Percentiles rank a stretch among this genome's conserved stretches.
phyloP scores from a whole-genome alignment of 208 protist species.

The Trichomonas gallinae region DNA sequence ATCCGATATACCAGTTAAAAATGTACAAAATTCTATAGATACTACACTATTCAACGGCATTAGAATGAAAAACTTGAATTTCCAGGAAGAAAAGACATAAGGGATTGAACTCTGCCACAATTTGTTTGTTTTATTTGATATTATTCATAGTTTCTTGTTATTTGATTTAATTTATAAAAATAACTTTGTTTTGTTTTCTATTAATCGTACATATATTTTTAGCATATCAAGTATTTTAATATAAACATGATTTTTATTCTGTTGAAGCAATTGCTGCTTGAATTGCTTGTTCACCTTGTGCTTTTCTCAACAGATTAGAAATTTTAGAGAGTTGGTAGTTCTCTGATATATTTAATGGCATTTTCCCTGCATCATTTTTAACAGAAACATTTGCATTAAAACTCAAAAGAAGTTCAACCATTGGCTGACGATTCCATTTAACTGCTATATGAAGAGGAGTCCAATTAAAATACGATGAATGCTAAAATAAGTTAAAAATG shows the following conservation, averaged over 20 bases:
- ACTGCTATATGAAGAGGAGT: constrained; percentile 15
- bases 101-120: no score
- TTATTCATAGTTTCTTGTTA: no score
- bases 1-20: background rate
- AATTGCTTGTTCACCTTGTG: constrained; percentile 24
- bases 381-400: background rate
- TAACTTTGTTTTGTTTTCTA: no score
- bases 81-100: no score
- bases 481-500: background rate
- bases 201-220: no score
- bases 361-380: background rate
- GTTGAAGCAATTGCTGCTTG: background rate
- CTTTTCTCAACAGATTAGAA: background rate
- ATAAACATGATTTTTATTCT: constrained; percentile 3
- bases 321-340: background rate
- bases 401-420: background rate
- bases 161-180: no score
- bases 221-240: background rate
- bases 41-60: no score
- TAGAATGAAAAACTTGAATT: no score
- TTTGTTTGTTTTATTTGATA: no score
- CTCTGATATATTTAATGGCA: background rate
- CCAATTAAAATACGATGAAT: background rate
- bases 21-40: no score
- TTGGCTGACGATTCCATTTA: background rate